Evolutionary conservation across 2,329 filamentous ascomycete genomes (phyloP).

Genomic region (Colletotrichum magnum): DNA sequence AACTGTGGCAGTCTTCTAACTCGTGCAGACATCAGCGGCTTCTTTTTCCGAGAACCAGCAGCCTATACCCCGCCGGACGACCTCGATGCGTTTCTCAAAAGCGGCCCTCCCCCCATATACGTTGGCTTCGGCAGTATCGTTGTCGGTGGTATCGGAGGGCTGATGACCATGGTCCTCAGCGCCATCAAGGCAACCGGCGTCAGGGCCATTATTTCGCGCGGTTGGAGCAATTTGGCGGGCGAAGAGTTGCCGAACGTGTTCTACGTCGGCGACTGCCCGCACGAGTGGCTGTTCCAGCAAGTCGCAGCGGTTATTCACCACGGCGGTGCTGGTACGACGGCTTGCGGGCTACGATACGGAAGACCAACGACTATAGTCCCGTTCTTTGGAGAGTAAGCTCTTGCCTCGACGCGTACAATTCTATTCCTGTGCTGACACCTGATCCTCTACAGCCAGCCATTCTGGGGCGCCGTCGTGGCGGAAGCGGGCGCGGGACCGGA

Average conservation of each 20-base stretch:
- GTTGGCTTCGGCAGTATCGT: slow-evolving; percentile 37
- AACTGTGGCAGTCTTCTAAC: neutral
- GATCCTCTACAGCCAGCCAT: slow-evolving; percentile 27
- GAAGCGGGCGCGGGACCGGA: slow-evolving; percentile 36
- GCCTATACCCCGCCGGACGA: slow-evolving; percentile 68
- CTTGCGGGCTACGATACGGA: slow-evolving; percentile 34
- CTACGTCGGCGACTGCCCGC: slow-evolving; percentile 37
- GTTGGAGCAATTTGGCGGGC: slow-evolving; percentile 33
- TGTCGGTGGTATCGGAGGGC: slow-evolving; percentile 12
- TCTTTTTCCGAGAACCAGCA: slow-evolving; percentile 72
- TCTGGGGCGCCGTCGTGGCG: slow-evolving; percentile 39
- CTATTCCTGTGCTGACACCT: neutral
- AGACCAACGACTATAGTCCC: slow-evolving; percentile 36
- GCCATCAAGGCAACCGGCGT: slow-evolving; percentile 28
- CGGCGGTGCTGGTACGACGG: slow-evolving; percentile 37
- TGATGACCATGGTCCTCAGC: slow-evolving; percentile 36
- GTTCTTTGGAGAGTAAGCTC: slow-evolving; percentile 38
- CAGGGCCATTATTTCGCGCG: slow-evolving; percentile 37
- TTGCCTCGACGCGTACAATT: no score
- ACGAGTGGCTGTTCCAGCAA: slow-evolving; percentile 40
- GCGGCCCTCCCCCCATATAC: slow-evolving; percentile 62
- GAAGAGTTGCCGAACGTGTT: slow-evolving; percentile 27
- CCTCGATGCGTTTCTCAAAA: slow-evolving; percentile 68
- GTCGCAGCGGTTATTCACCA: slow-evolving; percentile 37
- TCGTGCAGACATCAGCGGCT: slow-evolving; percentile 67